Percentiles rank a stretch among this genome's conserved stretches.
Conservation (phyloP, 345 rosid species). For the Salix viminalis region DNA sequence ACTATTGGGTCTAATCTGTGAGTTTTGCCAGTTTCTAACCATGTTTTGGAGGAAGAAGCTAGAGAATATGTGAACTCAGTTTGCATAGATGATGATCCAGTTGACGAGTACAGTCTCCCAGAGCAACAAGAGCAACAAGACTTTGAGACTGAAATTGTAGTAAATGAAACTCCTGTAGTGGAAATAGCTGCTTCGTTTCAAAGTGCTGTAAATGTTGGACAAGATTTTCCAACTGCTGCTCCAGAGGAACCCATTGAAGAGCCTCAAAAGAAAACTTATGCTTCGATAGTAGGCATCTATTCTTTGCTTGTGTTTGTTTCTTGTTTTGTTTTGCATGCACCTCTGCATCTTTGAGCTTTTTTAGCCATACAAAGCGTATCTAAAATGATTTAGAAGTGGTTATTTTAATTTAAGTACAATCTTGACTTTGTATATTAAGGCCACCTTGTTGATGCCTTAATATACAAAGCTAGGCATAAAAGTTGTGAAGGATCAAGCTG, state of each 20-base stretch:
- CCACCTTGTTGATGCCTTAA: background rate
- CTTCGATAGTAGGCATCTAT: slow-evolving; percentile 67
- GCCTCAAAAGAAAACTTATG: slow-evolving; percentile 67
- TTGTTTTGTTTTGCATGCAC: background rate
- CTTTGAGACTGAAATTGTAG: slow-evolving; percentile 48
- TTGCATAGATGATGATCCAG: slow-evolving; percentile 67
- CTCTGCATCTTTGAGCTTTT: background rate
- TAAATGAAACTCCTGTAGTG: slow-evolving; percentile 59
- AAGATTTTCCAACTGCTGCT: slow-evolving; percentile 39
- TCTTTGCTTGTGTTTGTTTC: background rate
- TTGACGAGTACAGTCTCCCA: slow-evolving; percentile 58
- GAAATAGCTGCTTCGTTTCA: slow-evolving; percentile 38
- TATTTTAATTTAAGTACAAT: background rate
- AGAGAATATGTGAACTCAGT: slow-evolving; percentile 60
- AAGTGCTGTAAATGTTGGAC: slow-evolving; percentile 39
- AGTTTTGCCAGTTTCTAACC: slow-evolving; percentile 54
- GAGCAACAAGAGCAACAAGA: slow-evolving; percentile 72
- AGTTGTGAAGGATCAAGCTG: background rate
- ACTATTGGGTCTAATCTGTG: slow-evolving; percentile 13
- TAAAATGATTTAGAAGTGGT: background rate
- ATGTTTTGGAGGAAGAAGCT: slow-evolving; percentile 73
- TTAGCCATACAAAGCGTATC: background rate
- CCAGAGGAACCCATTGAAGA: slow-evolving; percentile 66
- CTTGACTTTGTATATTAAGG: background rate
- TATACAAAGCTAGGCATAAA: background rate